Evolutionary conservation across 2,329 filamentous ascomycete species (phyloP).

Genomic region (Aspergillus chevalieri): DNA sequence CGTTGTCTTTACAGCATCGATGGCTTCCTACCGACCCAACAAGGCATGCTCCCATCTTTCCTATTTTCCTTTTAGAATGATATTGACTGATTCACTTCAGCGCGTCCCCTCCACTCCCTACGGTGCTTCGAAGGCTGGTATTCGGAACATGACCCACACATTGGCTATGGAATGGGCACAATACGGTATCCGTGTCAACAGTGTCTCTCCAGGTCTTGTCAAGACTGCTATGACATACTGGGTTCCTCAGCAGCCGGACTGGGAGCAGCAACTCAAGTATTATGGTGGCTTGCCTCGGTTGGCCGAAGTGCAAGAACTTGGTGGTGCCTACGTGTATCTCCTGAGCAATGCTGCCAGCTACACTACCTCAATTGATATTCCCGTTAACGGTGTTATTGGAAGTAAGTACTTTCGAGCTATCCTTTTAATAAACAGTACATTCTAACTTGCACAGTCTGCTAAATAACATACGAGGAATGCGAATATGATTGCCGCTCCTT

Average conservation of each 20-base stretch:
- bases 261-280: slow-evolving; percentile 49
- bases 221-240: slow-evolving; percentile 43
- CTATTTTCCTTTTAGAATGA: no score
- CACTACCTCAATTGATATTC: slow-evolving; percentile 46
- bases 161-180: slow-evolving; percentile 65
- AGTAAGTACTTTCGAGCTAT: slow-evolving; percentile 12
- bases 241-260: slow-evolving; percentile 45
- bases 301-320: slow-evolving; percentile 47
- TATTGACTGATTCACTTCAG: background rate
- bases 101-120: slow-evolving; percentile 36
- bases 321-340: slow-evolving; percentile 46
- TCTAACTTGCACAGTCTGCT: no score
- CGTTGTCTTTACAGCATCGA: slow-evolving; percentile 39
- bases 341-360: slow-evolving; percentile 44
- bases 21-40: slow-evolving; percentile 45
- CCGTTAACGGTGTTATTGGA: slow-evolving; percentile 45
- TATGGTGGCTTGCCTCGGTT: slow-evolving; percentile 50
- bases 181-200: slow-evolving; percentile 64
- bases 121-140: slow-evolving; percentile 41
- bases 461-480: no score
- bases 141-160: slow-evolving; percentile 41
- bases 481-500: no score
- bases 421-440: no score
- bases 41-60: slow-evolving; percentile 18
- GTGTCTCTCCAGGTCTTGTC: slow-evolving; percentile 35